Evolutionary conservation across 306 rosid species (phyloP).

Genomic region (Citrullus amarus): DNA sequence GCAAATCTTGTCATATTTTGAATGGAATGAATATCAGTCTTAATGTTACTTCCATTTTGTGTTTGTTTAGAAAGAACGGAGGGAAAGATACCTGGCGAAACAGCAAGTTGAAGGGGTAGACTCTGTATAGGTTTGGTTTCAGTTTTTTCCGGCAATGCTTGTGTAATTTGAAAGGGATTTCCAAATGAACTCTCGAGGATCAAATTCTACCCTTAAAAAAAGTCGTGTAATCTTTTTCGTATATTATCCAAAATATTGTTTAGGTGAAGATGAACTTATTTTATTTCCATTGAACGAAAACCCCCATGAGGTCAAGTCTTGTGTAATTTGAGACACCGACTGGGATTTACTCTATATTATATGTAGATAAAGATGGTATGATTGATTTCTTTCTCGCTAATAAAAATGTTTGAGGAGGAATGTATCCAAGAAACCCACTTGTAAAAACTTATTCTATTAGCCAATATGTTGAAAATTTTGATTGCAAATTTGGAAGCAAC

Average conservation of each 20-base stretch:
- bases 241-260: background rate
- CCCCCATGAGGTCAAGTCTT: slow-evolving; percentile 2
- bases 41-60: background rate
- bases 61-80: slow-evolving; percentile 68
- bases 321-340: slow-evolving; percentile 2
- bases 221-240: background rate
- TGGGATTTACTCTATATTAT: slow-evolving; percentile 5
- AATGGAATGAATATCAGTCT: background rate
- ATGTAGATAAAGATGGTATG: slow-evolving; percentile 10
- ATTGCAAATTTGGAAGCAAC: too few relatives aligned
- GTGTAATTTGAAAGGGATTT: slow-evolving; percentile 7
- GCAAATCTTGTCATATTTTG: background rate
- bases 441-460: too few relatives aligned
- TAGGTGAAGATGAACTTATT: background rate
- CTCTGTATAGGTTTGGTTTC: slow-evolving; percentile 39
- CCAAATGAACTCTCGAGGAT: background rate
- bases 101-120: slow-evolving; percentile 80
- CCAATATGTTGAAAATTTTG: too few relatives aligned
- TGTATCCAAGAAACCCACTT: too few relatives aligned
- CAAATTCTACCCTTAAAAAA: background rate
- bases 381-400: background rate
- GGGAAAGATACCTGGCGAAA: slow-evolving; percentile 90
- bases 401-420: background rate
- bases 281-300: slow-evolving; percentile 1
- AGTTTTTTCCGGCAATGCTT: slow-evolving; percentile 17